Percentiles rank a stretch among this genome's conserved stretches.
These are phyloP conservation scores for Penicillium brevicompactum DNA, from an alignment of 2,329 filamentous ascomycete genomes.

Conservation along the genomic window DNA sequence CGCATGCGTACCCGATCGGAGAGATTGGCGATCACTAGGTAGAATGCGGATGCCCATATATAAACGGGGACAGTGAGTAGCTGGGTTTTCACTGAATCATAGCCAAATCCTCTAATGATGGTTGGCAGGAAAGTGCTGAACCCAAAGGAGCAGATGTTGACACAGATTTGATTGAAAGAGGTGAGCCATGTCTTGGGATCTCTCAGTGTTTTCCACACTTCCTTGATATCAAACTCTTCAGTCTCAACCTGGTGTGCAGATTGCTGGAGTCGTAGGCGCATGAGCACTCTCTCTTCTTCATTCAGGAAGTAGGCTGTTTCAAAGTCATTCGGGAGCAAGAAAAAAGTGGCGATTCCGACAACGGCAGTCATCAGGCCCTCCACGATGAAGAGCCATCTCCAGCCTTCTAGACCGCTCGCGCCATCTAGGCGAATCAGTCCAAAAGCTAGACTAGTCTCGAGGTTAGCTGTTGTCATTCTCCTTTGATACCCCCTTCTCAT, in stretches of 20 bases:
- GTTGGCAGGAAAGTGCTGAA: constrained; percentile 55
- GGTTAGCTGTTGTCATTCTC: not conserved
- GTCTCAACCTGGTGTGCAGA: constrained; percentile 45
- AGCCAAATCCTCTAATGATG: constrained; percentile 52
- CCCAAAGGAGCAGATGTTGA: constrained; percentile 50
- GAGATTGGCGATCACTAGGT: constrained; percentile 10
- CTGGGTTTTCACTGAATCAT: constrained; percentile 39
- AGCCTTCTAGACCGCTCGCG: constrained; percentile 41
- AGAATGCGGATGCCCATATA: constrained; percentile 17
- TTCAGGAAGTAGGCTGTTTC: constrained; percentile 48
- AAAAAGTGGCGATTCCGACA: constrained; percentile 42
- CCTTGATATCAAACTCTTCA: constrained; percentile 40
- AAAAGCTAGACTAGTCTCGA: constrained; percentile 25
- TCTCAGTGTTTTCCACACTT: constrained; percentile 14
- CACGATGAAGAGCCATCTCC: constrained; percentile 49
- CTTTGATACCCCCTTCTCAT: not conserved
- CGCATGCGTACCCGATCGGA: constrained; percentile 15
- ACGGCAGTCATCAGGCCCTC: constrained; percentile 46
- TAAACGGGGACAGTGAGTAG: constrained; percentile 16
- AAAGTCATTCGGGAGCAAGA: constrained; percentile 48
- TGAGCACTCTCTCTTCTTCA: constrained; percentile 47
- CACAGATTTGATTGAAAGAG: constrained; percentile 47
- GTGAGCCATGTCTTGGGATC: constrained; percentile 21
- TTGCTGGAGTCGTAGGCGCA: constrained; percentile 45
- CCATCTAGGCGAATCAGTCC: constrained; percentile 44